Evolutionary conservation across 2,329 filamentous ascomycete species (phyloP).

Genomic region (Karstenula rhodostoma): DNA sequence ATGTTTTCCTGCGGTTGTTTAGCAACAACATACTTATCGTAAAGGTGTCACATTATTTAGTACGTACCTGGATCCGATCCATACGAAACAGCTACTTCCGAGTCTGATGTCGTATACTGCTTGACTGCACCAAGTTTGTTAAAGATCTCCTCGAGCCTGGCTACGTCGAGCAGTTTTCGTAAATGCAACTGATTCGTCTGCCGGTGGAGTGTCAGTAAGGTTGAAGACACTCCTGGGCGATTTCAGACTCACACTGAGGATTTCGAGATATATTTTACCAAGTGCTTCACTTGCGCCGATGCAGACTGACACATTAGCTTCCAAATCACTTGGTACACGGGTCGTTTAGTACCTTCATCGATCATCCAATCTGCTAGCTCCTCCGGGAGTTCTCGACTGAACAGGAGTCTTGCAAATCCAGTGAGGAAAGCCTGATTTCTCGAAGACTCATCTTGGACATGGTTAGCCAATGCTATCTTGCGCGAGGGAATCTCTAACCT

Average conservation of each 20-base stretch:
- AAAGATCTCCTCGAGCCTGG: constrained; percentile 63
- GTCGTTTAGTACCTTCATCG: constrained; percentile 38
- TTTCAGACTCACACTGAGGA: constrained; percentile 33
- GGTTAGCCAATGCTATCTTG: constrained; percentile 18
- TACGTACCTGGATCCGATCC: constrained; percentile 20
- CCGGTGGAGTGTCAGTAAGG: constrained; percentile 15
- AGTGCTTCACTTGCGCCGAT: constrained; percentile 43
- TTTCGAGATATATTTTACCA: constrained; percentile 45
- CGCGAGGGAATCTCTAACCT: constrained; percentile 25
- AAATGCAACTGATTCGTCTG: constrained; percentile 35
- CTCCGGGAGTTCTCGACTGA: constrained; percentile 47
- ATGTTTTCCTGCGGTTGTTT: constrained; percentile 16
- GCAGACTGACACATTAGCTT: constrained; percentile 38
- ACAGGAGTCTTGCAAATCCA: constrained; percentile 53
- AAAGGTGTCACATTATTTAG: not conserved
- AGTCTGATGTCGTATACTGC: not conserved
- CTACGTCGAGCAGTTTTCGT: constrained; percentile 49
- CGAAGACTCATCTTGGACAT: constrained; percentile 24
- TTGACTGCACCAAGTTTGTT: constrained; percentile 63
- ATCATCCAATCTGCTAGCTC: constrained; percentile 55
- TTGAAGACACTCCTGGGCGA: not conserved
- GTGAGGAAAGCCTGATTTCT: constrained; percentile 53
- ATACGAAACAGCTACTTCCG: constrained; percentile 14
- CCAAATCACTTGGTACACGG: not conserved
- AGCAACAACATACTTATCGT: not conserved